Evolutionary conservation across 306 rosid species (phyloP), one percentile per base, ranked within the genome.

Genomic region (Cucurbita pepo): DNA sequence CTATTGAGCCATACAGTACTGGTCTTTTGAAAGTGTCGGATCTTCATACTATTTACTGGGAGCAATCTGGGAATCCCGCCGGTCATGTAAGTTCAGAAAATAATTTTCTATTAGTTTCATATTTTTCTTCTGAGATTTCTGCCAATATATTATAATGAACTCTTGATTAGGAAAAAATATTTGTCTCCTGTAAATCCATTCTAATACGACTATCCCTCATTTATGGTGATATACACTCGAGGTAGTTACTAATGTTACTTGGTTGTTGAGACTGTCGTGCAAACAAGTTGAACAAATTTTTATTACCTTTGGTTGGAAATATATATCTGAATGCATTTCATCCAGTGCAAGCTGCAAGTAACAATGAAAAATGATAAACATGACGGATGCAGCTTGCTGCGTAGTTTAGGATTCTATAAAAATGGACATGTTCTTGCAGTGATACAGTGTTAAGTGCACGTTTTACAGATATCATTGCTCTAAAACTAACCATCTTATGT

Each of bases 1-100:
- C 56, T 44, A 81, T 90, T 44, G 96, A 90, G 75, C 88, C 92
- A 4, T 89, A 87, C 72, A 71, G 82, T 65, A 77, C 90, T 0
- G 98, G 96, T 14, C 72, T 75, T 75, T 79, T 94, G 75, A 90
- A 89, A 82, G 97, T 94, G 75, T 88, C 96, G 3, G 92, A 93
- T 81, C 71, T 87, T 80, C 96, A 90, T 63, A 74, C 87, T 5
- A 83, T 93, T 80, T 90, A 87, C 48, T 93, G 97, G 97, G 98
- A 93, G 83, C 94, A 90, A 81, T 93, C 97, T 25, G 97, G 98
- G 64, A 90, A 89, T 77, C 92, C 96, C 0, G 41, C 55, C 77
- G 98, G 96, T 21, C 91, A 93, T 85, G 97, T 93, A 30, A 12
- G n/a, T n/a, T 4, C 18, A 4, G 8, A 41, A 53, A 37, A 51